Evolutionary conservation across 2,329 filamentous ascomycete species (phyloP).

Genomic region (Raffaelea arxii): DNA sequence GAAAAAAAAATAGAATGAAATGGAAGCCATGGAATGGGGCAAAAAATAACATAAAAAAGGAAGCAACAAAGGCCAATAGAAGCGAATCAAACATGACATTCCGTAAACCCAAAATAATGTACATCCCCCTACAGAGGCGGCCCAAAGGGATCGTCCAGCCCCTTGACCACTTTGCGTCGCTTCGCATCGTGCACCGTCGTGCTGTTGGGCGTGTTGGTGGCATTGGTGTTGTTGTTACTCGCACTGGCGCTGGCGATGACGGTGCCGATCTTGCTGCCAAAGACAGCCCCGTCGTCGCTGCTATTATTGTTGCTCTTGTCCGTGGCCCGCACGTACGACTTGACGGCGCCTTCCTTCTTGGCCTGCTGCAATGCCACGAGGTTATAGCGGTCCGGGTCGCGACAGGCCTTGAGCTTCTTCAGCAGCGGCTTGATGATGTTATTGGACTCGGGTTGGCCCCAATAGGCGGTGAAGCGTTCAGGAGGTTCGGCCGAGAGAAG

Average conservation of each 20-base stretch:
- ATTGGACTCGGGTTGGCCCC: conserved; percentile 37
- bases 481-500: conserved; percentile 49
- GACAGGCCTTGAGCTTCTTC: conserved; percentile 62
- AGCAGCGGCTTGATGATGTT: conserved; percentile 48
- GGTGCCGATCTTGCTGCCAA: conserved; percentile 23
- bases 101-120: background rate
- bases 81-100: background rate
- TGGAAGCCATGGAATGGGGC: too few relatives aligned
- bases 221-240: background rate
- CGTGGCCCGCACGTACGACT: too few relatives aligned
- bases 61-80: background rate
- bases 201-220: conserved; percentile 14
- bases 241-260: conserved; percentile 7
- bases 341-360: conserved; percentile 42
- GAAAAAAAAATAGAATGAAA: background rate
- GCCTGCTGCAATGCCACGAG: conserved; percentile 59
- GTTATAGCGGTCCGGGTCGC: conserved; percentile 65
- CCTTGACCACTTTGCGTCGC: conserved; percentile 31
- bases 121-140: conserved; percentile 26
- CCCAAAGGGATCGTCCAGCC: conserved; percentile 37
- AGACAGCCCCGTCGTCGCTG: conserved; percentile 34
- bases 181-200: conserved; percentile 26
- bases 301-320: conserved; percentile 11
- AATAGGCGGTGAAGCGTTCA: conserved; percentile 43
- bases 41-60: background rate